These are phyloP conservation scores for Pseudogymnoascus sp. DNA, from an alignment of 2,329 filamentous ascomycete species.

Conservation along the genomic window DNA sequence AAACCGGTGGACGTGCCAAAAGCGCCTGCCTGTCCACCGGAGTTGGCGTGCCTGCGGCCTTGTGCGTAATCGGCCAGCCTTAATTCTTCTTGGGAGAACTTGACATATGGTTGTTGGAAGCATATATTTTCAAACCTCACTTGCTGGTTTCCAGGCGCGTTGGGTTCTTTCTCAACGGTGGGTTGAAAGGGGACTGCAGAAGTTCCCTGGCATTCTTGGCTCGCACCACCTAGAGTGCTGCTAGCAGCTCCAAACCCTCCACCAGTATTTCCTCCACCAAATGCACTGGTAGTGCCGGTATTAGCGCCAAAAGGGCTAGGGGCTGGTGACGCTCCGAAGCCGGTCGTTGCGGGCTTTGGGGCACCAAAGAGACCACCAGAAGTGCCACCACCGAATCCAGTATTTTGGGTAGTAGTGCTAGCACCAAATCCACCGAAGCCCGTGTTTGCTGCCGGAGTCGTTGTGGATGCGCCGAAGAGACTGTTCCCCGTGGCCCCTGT, in stretches of 20 bases:
- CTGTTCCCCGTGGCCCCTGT: conserved; percentile 35
- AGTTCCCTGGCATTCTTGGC: conserved; percentile 58
- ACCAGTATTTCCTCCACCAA: conserved; percentile 35
- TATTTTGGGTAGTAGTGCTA: conserved; percentile 21
- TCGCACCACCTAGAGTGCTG: conserved; percentile 38
- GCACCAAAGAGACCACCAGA: conserved; percentile 23
- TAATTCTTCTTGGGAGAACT: conserved; percentile 83
- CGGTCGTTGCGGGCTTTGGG: conserved; percentile 23
- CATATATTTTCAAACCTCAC: conserved; percentile 70
- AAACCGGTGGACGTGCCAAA: conserved; percentile 64
- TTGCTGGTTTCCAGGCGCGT: conserved; percentile 37
- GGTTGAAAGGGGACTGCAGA: conserved; percentile 60
- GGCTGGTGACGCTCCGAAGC: conserved; percentile 24
- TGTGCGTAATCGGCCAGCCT: conserved; percentile 81
- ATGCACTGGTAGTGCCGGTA: conserved; percentile 23
- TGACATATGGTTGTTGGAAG: conserved; percentile 73
- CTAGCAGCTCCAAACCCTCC: conserved; percentile 33
- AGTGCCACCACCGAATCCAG: conserved; percentile 18
- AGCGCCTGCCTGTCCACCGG: conserved; percentile 68
- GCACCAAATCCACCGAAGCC: conserved; percentile 38
- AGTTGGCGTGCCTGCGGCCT: conserved; percentile 75
- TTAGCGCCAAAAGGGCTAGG: conserved; percentile 22
- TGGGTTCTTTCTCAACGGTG: conserved; percentile 64
- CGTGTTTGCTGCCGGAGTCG: conserved; percentile 25
- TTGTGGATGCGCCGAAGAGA: conserved; percentile 40